Base-by-base conservation (phyloP, 306 rosid genomes). In the Acacia acuminata region DNA sequence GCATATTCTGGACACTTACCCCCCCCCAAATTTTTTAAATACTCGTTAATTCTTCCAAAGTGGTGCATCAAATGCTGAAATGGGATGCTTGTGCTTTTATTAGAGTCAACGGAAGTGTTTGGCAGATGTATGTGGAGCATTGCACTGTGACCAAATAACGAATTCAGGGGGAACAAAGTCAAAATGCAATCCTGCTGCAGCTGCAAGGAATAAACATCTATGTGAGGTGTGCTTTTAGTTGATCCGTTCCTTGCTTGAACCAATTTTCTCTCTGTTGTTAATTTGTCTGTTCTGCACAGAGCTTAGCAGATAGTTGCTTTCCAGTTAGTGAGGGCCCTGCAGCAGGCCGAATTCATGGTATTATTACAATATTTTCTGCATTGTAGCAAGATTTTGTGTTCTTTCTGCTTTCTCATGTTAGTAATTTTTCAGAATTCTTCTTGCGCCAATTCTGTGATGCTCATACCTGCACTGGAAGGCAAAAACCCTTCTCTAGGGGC, bases 381-480 rank as follows among this genome's bases (percentile, higher is more conserved):
- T 75, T 83, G 75, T 81, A 50, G 50, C 66, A 78, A 51, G 70
- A 45, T n/a, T 79, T 56, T 63, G 19, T 25, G 36, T 27, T 24
- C 17, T 63, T 25, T 63, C 80, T 78, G 76, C 71, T 55, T 72
- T 80, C 73, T 87, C 48, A 80, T 75, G 3, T 77, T 43, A 19
- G 50, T 25, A n/a, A 27, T 60, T 80, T 72, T 73, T 73, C 90
- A 93, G 97, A 93, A 71, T 87, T 93, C 55, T 91, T 93, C 88
- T 81, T 91, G 85, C 97, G 80, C 77, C 96, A 93, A 85, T 91
- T 93, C 86, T 93, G 97, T 71, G 93, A 93, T 73, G 90, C 94
- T 34, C 96, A 91, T 87, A 82, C 90, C 77, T 93, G 97, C 77
- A 75, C 82, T 19, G 87, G 90, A 80, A 82, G 80, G 77, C 68